Evolutionary conservation across 331 rosid genomes (phyloP), one percentile per base, ranked within the genome.

Genomic region (Malus hybrid): DNA sequence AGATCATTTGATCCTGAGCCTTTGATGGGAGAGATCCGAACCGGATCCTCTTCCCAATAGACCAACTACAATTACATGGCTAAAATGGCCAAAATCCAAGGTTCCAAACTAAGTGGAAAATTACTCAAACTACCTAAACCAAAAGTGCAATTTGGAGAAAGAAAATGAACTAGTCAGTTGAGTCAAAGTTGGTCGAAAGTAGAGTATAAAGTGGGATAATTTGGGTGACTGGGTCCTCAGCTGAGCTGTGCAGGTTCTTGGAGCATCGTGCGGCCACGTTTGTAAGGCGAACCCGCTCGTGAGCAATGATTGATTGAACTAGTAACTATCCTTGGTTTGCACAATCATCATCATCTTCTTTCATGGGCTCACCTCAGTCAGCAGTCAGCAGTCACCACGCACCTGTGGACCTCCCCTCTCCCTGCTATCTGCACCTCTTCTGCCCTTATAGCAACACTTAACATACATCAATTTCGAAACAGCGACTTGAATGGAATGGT

Each of bases 301-400:
- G 93, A 81, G 88, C 84, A 88, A 90, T 90, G 80, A 87, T 87
- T 88, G 89, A 85, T 68, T 67, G 28, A 20, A 77, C 46, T 10
- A 39, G 46, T 39, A 28, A 53, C 33, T 3, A 30, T 63, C 84
- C 78, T 88, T 82, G 83, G 82, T 79, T 77, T 82, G 84, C 88
- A 73, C 80, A 77, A 83, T 75, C 70, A 80, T 77, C n/a, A 63
- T 74, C 30, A 42, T 56, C 36, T 6, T 32, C 1, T 3, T 39
- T 39, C 46, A 29, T 67, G 20, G 19, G 16, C 70, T 22, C 30
- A 20, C 63, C 14, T 10, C 63, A n/a, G 6, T 14, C 58, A 52
- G 2, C 57, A 15, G n/a, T 52, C 57, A 15, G 10, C 58, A 5
- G 9, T 52, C n/a, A 18, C 20, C 57, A 16, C 6, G 0, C 20